Base-by-base conservation (phyloP, 2,329 filamentous ascomycete species). In the Diaporthe batatas region DNA sequence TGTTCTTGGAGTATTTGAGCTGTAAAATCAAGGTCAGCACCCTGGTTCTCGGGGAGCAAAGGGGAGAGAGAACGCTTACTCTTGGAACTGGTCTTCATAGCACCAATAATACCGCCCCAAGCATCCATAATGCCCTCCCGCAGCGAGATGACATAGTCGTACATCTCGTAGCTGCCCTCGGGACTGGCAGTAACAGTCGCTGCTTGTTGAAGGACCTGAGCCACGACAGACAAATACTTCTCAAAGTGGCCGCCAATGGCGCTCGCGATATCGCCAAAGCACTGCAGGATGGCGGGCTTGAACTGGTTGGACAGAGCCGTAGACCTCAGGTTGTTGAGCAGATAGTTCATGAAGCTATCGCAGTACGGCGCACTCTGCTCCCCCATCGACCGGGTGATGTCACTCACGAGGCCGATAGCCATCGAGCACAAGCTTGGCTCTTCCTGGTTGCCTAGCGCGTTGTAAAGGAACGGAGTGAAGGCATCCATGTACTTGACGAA, bases 101-200 rank as follows among this genome's bases (percentile, higher is more conserved):
- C 95, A 82, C 96, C 91, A 80, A 99, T 95, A 77, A 98, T 96
- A 77, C 96, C 96, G 79, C 95, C 95, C 95, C 97, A 99, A 44
- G 96, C 96, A 87, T 99, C 96, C 92, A 98, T 98, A 77, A 99
- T 98, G 77, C 96, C 96, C 81, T 99, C 97, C 70, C 96, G 92
- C 64, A 99, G 89, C 25, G 95, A 98, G 76, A 97, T 91, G 77
- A 99, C 92, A 81, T 99, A 99, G 83, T 98, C 96, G 72, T 95
- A 92, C 93, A 98, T 97, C 84, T 99, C 96, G 78, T 95, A 96
- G 67, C 93, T 93, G 73, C 93, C 92, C 77, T 98, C 95, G 36
- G 91, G 88, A 72, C 91, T 91, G 54, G 94, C 90, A 42, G 92
- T 93, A 72, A 99, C 94, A 57, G 89, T 91, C 23, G 95, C 93